These are phyloP conservation scores for Bigelowiella natans DNA, from an alignment of 78 protist species.

Conservation along the genomic window DNA sequence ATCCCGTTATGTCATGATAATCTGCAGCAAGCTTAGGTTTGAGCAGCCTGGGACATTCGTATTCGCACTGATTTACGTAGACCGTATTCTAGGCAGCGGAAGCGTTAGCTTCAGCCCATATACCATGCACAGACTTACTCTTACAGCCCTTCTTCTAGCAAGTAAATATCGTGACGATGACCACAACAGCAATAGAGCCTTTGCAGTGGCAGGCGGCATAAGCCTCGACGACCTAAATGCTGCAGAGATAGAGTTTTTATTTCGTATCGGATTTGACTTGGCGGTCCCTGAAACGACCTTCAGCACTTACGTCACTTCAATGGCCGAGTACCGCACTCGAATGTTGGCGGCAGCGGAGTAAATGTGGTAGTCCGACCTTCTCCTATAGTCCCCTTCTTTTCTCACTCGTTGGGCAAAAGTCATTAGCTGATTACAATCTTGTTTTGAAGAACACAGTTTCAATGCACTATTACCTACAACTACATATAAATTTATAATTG, in stretches of 20 bases:
- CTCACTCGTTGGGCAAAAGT: too few relatives aligned
- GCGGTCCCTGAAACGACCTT: too few relatives aligned
- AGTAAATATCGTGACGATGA: background rate
- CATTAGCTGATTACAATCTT: too few relatives aligned
- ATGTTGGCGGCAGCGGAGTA: too few relatives aligned
- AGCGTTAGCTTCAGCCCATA: background rate
- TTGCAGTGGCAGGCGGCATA: background rate
- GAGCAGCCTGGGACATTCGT: background rate
- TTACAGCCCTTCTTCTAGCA: background rate
- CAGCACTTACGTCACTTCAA: too few relatives aligned
- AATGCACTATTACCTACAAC: too few relatives aligned
- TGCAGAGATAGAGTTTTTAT: background rate
- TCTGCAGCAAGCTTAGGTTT: background rate
- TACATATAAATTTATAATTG: too few relatives aligned
- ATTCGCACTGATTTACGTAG: background rate
- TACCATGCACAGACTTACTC: background rate
- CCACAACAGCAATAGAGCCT: background rate
- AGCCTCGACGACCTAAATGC: background rate
- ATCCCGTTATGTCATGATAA: background rate
- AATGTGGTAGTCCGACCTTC: too few relatives aligned
- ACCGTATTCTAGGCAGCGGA: background rate
- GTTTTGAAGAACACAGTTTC: too few relatives aligned
- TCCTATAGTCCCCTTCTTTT: too few relatives aligned
- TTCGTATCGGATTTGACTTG: background rate
- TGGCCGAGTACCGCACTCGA: too few relatives aligned